Base-by-base conservation (phyloP, 345 rosid genomes). In the Anacardium occidentale region DNA sequence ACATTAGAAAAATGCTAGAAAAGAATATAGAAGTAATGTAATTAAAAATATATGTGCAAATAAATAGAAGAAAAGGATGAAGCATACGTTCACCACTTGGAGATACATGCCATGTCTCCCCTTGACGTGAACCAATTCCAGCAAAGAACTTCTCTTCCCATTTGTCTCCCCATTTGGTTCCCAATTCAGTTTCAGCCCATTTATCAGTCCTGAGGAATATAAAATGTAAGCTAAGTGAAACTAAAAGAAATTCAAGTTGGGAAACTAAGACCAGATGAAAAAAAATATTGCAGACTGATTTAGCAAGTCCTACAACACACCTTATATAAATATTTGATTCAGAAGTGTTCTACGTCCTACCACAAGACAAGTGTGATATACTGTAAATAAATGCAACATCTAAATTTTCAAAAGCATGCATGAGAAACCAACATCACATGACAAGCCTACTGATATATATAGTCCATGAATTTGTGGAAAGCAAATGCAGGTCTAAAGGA, bases 141-240 rank as follows among this genome's bases (percentile, higher is more conserved):
- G 92, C 78, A 80, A 95, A 95, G 83, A 95, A 95, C 76, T 87
- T 95, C 58, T 95, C 99, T 79, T 95, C 99, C 99, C 99, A 95
- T 85, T 95, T 95, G 87, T 95, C 99, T 80, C 99, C 99, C 99
- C 99, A 95, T 84, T 92, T 95, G 71, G 98, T 95, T 72, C 96
- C 98, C 69, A 95, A 73, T 74, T 95, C 96, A 34, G 99, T 95
- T 87, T 95, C 99, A 10, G 99, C 99, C 99, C 99, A 95, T 85
- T 95, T 95, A 83, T 95, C 99, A 58, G 99, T 95, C 99, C 99
- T 95, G 97, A 75, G 84, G 79, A 79, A 77, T 64, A 64, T 20
- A 74, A 78, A 69, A 34, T 74, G 4, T 47, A 62, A 76, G 26
- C 59, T 66, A 11, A 56, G 45, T 68, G 44, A 70, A 68, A 70